These are phyloP conservation scores for Silene conica DNA, from an alignment of 148 eudicot genomes.

Conservation along the genomic window DNA sequence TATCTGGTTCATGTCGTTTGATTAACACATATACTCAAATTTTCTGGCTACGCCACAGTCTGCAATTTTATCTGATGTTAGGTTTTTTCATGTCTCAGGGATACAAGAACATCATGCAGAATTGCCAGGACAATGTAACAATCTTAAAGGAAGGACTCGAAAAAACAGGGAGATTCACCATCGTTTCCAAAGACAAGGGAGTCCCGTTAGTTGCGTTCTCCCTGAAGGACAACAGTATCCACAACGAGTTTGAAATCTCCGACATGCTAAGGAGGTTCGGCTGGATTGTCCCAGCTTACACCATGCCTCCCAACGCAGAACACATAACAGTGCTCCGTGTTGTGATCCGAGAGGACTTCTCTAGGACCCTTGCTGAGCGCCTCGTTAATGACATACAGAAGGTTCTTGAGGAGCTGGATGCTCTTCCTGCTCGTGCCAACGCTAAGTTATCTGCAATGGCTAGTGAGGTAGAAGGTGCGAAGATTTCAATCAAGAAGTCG, in stretches of 20 bases:
- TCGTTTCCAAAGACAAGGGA: constrained; percentile 60
- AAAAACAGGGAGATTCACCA: constrained; percentile 52
- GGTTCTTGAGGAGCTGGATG: constrained; percentile 55
- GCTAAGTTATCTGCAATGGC: constrained; percentile 36
- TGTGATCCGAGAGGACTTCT: constrained; percentile 71
- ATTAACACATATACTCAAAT: no score
- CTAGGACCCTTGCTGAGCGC: constrained; percentile 67
- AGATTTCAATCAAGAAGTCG: constrained; percentile 32
- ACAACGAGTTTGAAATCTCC: constrained; percentile 63
- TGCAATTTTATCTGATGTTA: no score
- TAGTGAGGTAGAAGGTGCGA: not conserved
- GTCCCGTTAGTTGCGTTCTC: constrained; percentile 80
- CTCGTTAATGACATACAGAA: constrained; percentile 49
- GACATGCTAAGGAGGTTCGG: constrained; percentile 60
- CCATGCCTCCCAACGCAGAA: constrained; percentile 71
- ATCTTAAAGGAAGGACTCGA: constrained; percentile 47
- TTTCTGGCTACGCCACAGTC: no score
- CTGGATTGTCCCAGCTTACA: constrained; percentile 79
- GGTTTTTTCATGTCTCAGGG: no score
- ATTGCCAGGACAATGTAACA: constrained; percentile 54
- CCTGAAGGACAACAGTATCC: constrained; percentile 50
- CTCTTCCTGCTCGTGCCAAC: constrained; percentile 38
- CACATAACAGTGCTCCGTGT: constrained; percentile 62
- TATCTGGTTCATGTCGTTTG: no score
- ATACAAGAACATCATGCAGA: constrained; percentile 74